Conservation (phyloP, 768 basidiomycete genomes). For the Botryobasidium botryosum region DNA sequence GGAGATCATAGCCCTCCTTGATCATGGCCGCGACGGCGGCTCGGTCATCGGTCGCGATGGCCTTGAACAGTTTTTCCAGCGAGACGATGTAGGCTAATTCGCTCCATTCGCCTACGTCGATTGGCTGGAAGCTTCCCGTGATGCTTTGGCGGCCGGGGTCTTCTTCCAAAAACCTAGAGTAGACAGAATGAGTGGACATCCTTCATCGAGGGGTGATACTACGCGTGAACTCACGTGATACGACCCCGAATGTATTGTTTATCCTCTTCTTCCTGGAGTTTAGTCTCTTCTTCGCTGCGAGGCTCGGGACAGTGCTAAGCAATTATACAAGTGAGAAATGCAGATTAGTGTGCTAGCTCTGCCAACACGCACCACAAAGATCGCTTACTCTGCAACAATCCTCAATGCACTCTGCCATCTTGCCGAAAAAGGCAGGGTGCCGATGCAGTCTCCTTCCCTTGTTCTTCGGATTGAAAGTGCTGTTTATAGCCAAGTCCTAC, state of each 20-base stretch:
- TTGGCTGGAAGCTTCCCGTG: conserved; percentile 47
- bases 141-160: conserved; percentile 45
- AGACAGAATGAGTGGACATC: neutral
- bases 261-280: conserved; percentile 36
- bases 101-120: conserved; percentile 50
- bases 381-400: conserved; percentile 55
- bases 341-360: neutral
- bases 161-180: conserved; percentile 36
- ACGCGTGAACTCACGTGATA: conserved; percentile 25
- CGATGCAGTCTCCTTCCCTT: conserved; percentile 41
- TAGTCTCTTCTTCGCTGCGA: conserved; percentile 36
- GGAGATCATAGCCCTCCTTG: conserved; percentile 28
- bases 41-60: conserved; percentile 33
- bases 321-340: neutral
- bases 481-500: conserved; percentile 19
- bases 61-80: conserved; percentile 36
- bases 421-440: conserved; percentile 47
- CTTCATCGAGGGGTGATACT: neutral
- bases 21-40: conserved; percentile 26
- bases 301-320: conserved; percentile 38
- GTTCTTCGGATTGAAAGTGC: conserved; percentile 47
- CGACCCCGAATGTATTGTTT: conserved; percentile 36
- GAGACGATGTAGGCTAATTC: conserved; percentile 41
- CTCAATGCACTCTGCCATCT: conserved; percentile 35
- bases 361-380: conserved; percentile 25